Conservation (phyloP, 164 flowering plant genomes). For the Dillenia turbinata region DNA sequence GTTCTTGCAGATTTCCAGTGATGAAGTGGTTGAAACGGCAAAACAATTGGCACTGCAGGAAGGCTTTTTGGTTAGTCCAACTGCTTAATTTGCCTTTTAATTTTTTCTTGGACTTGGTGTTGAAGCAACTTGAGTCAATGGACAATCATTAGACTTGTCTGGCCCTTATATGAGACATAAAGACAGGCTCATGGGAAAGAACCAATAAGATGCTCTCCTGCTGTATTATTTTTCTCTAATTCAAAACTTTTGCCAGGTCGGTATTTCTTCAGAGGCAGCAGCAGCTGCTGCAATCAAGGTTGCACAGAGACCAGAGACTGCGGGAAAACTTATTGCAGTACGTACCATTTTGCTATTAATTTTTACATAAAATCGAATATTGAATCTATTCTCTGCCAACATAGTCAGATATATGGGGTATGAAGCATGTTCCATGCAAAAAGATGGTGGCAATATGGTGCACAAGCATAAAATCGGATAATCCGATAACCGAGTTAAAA, state of each 20-base stretch:
- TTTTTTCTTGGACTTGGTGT: background rate
- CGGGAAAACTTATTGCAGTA: constrained; percentile 90
- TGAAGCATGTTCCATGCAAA: background rate
- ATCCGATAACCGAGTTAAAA: background rate
- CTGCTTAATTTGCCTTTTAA: background rate
- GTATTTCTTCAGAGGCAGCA: constrained; percentile 95
- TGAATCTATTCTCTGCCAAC: background rate
- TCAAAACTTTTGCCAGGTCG: constrained; percentile 50
- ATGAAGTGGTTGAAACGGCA: constrained; percentile 90
- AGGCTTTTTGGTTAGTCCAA: constrained; percentile 79
- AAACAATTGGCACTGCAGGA: constrained; percentile 89
- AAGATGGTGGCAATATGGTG: too few species aligned
- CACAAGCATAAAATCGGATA: too few species aligned
- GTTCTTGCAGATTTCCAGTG: constrained; percentile 71
- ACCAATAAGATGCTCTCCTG: too few species aligned
- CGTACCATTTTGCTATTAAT: constrained; percentile 13
- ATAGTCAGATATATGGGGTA: too few species aligned
- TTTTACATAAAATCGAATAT: background rate
- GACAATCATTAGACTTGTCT: too few species aligned
- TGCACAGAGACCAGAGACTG: constrained; percentile 86
- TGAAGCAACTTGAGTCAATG: too few species aligned
- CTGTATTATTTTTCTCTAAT: constrained; percentile 7
- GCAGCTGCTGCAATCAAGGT: constrained; percentile 81
- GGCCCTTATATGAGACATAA: too few species aligned
- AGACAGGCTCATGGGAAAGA: constrained; percentile 4